Evolutionary conservation across 2,329 filamentous ascomycete species (phyloP).

Genomic region (Didymella pinodella): DNA sequence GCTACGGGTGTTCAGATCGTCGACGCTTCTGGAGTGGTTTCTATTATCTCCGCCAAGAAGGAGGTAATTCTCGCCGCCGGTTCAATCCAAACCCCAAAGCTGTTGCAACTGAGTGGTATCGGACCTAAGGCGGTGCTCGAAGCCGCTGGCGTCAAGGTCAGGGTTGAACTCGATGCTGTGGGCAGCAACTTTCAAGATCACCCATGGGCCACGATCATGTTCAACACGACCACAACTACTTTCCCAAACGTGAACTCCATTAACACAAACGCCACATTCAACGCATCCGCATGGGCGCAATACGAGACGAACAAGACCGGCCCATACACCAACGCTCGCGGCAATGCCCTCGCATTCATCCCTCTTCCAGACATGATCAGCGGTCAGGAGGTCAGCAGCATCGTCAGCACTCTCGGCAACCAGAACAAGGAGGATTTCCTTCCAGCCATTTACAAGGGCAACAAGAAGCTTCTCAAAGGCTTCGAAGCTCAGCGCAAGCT

Average conservation of each 20-base stretch:
- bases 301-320: slow-evolving; percentile 46
- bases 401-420: slow-evolving; percentile 25
- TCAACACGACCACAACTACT: slow-evolving; percentile 32
- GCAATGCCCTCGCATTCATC: slow-evolving; percentile 37
- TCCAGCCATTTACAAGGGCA: slow-evolving; percentile 32
- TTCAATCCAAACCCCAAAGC: slow-evolving; percentile 64
- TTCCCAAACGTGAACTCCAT: slow-evolving; percentile 36
- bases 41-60: slow-evolving; percentile 33
- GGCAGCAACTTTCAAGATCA: slow-evolving; percentile 49
- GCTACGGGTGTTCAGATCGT: slow-evolving; percentile 31
- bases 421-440: slow-evolving; percentile 36
- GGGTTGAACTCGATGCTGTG: slow-evolving; percentile 40
- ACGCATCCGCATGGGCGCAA: slow-evolving; percentile 40
- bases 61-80: slow-evolving; percentile 69
- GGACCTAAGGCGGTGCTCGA: slow-evolving; percentile 39
- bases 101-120: slow-evolving; percentile 51
- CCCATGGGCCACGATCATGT: slow-evolving; percentile 30
- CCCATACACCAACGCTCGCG: slow-evolving; percentile 36
- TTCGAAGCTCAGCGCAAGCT: slow-evolving; percentile 34
- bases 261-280: slow-evolving; percentile 43
- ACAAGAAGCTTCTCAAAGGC: slow-evolving; percentile 30
- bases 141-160: slow-evolving; percentile 38
- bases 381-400: slow-evolving; percentile 9
- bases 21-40: slow-evolving; percentile 20
- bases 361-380: slow-evolving; percentile 34